phyloP scores from a whole-genome alignment of 2,329 filamentous ascomycete species.

The Pleoardoris graminearum region DNA sequence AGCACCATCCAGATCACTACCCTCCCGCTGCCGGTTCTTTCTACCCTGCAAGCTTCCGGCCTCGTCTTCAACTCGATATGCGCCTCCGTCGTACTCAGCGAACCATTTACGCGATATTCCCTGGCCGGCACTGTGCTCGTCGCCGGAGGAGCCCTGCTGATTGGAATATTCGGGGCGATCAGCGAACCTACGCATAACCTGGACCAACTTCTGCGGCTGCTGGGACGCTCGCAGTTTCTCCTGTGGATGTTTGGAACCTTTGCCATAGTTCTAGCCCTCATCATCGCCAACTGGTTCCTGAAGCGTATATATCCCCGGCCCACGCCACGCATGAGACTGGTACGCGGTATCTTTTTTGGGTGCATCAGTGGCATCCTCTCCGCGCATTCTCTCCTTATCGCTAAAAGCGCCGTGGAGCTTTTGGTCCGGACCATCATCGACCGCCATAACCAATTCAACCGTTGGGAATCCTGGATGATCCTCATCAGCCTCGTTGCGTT shows the following conservation, averaged over 20 bases:
- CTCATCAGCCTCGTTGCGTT: constrained; percentile 78
- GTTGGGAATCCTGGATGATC: constrained; percentile 94
- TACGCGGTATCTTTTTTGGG: constrained; percentile 84
- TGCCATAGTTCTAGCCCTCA: constrained; percentile 70
- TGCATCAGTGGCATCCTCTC: constrained; percentile 88
- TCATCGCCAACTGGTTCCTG: constrained; percentile 52
- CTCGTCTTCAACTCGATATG: constrained; percentile 99
- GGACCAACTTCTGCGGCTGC: constrained; percentile 74
- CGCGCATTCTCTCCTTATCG: constrained; percentile 88
- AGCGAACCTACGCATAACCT: constrained; percentile 89
- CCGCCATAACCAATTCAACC: constrained; percentile 87
- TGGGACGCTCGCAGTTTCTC: constrained; percentile 75
- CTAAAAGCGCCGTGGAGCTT: constrained; percentile 94
- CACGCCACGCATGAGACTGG: constrained; percentile 70
- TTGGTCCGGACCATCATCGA: constrained; percentile 85
- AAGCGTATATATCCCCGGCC: constrained; percentile 45
- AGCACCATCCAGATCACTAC: constrained; percentile 98
- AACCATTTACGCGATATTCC: constrained; percentile 95
- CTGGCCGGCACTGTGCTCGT: constrained; percentile 87
- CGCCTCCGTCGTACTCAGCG: constrained; percentile 86
- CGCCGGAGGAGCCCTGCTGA: constrained; percentile 83
- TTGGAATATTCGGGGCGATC: constrained; percentile 91
- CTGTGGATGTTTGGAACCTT: constrained; percentile 85
- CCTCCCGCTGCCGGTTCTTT: constrained; percentile 88
- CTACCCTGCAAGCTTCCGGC: constrained; percentile 91